Evolutionary conservation across 805 yeast species (phyloP).

Genomic region (Lachancea sp.): DNA sequence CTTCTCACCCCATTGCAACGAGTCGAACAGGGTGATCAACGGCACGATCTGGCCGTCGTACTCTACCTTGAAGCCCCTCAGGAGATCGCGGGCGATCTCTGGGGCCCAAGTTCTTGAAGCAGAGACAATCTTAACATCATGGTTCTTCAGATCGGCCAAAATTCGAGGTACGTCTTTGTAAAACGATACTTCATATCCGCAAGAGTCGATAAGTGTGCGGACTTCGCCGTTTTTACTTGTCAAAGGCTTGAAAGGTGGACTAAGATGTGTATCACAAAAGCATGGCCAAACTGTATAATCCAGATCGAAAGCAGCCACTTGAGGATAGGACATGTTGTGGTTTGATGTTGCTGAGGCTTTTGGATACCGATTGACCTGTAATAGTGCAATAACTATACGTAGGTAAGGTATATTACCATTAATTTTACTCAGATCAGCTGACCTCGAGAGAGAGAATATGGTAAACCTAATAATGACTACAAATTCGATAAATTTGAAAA

Average conservation of each 20-base stretch:
- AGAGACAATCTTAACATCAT: conserved; percentile 48
- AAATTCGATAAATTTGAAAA: too few species aligned
- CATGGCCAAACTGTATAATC: conserved; percentile 37
- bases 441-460: neutral
- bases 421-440: neutral
- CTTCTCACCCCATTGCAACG: conserved; percentile 64
- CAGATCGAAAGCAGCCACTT: conserved; percentile 32
- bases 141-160: conserved; percentile 43
- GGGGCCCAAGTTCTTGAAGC: conserved; percentile 83
- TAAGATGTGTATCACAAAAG: conserved; percentile 33
- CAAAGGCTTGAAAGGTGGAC: conserved; percentile 30
- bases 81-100: conserved; percentile 59
- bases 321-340: conserved; percentile 22
- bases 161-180: conserved; percentile 66
- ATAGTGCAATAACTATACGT: too few species aligned
- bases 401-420: too few species aligned
- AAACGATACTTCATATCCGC: conserved; percentile 50
- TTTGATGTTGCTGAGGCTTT: neutral
- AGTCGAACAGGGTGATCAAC: conserved; percentile 41
- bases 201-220: conserved; percentile 25
- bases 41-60: conserved; percentile 31
- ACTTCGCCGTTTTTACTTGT: conserved; percentile 26
- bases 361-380: too few species aligned
- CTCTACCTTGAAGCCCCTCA: conserved; percentile 47
- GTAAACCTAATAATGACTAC: too few species aligned